A percentile compares a stretch with the other conserved stretches of the same genome.
phyloP scores from a whole-genome alignment of 1,139 yeast genomes.

The Debaryomyces udenii region DNA sequence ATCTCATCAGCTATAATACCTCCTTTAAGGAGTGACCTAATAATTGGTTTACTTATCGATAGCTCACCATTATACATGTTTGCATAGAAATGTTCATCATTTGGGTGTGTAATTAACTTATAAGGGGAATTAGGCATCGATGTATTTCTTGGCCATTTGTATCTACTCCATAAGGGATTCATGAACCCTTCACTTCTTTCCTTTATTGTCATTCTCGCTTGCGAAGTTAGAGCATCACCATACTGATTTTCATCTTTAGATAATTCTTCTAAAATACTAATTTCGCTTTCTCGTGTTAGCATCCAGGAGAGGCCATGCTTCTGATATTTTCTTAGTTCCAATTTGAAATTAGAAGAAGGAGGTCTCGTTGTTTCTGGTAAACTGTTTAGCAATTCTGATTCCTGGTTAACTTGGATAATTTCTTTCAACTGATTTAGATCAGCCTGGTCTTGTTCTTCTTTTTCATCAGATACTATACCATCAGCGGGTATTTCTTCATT shows the following conservation, averaged over 20 bases:
- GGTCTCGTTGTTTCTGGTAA: conserved; percentile 69
- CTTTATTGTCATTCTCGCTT: conserved; percentile 28
- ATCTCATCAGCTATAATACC: conserved; percentile 97
- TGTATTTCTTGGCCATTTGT: conserved; percentile 67
- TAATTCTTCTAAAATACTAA: conserved; percentile 38
- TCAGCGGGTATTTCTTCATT: conserved; percentile 12
- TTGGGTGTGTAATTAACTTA: conserved; percentile 15
- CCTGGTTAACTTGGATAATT: conserved; percentile 70
- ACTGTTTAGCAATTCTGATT: conserved; percentile 48
- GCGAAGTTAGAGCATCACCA: conserved; percentile 28
- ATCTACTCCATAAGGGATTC: conserved; percentile 88
- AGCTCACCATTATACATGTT: conserved; percentile 85
- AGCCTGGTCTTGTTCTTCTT: conserved; percentile 42
- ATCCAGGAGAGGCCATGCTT: conserved; percentile 84
- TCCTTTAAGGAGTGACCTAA: conserved; percentile 64
- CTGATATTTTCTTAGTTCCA: conserved; percentile 71
- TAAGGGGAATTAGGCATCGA: conserved; percentile 24
- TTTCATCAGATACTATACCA: not conserved
- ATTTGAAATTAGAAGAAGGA: conserved; percentile 52
- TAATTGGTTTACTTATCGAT: conserved; percentile 64
- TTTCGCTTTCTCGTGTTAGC: conserved; percentile 65
- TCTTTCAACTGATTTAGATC: conserved; percentile 74
- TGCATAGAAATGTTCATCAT: conserved; percentile 59
- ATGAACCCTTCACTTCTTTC: conserved; percentile 53
- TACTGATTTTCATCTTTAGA: conserved; percentile 22